A percentile compares a stretch with the other conserved stretches of the same genome.
phyloP scores from a whole-genome alignment of 257 asterid genomes.

The Marsdenia floribunda region DNA sequence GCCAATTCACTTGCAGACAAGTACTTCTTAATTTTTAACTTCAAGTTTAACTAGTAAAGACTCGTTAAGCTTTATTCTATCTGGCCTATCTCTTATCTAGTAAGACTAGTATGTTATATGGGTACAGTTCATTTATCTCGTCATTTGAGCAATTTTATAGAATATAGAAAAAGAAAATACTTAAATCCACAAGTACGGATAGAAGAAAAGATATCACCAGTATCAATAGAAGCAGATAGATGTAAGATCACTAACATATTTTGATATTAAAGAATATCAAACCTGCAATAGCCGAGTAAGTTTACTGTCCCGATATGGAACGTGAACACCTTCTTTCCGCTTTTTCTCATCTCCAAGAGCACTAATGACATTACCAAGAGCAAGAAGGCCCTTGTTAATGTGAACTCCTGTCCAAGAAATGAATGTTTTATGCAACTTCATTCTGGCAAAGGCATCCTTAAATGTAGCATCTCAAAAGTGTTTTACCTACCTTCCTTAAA shows the following conservation, averaged over 20 bases:
- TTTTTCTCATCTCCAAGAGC: constrained; percentile 99
- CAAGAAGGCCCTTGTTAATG: constrained; percentile 96
- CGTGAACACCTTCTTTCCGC: constrained; percentile 91
- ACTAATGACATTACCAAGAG: constrained; percentile 96
- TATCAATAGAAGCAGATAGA: neutral
- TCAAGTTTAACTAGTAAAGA: neutral
- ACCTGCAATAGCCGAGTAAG: constrained; percentile 99
- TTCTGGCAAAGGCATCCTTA: constrained; percentile 9
- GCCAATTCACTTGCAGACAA: neutral
- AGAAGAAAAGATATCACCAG: neutral
- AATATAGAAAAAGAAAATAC: neutral
- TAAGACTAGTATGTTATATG: neutral
- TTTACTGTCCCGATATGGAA: constrained; percentile 97
- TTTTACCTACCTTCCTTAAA: constrained; percentile 77
- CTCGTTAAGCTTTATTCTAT: neutral
- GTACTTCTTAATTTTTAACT: neutral
- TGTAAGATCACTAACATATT: neutral
- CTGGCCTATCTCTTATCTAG: neutral
- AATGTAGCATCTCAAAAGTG: constrained; percentile 5
- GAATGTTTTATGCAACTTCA: constrained; percentile 12
- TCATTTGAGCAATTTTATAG: neutral
- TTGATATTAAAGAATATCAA: constrained; percentile 17
- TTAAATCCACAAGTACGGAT: neutral
- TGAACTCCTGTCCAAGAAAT: constrained; percentile 69
- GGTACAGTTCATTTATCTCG: neutral